These are phyloP conservation scores for Xylaria intraflava DNA, from an alignment of 495 filamentous ascomycete species.

Conservation along the genomic window DNA sequence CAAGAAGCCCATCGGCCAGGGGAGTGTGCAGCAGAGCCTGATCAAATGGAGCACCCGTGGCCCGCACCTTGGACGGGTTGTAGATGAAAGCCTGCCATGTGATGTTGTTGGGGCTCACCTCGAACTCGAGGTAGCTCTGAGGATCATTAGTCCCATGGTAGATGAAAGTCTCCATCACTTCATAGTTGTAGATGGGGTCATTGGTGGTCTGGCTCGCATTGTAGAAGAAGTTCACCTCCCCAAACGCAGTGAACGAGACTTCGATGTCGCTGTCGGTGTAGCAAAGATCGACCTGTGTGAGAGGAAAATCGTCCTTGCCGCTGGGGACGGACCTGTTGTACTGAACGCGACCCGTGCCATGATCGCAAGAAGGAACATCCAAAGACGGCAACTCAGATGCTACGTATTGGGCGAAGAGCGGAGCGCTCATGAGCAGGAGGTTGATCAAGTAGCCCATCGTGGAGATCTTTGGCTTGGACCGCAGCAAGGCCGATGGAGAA, in stretches of 20 bases:
- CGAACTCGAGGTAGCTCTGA: conserved; percentile 28
- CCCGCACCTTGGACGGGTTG: conserved; percentile 29
- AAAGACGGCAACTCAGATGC: conserved; percentile 12
- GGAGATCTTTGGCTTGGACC: not conserved
- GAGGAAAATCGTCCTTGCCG: conserved; percentile 17
- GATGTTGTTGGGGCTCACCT: conserved; percentile 31
- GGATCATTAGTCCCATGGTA: conserved; percentile 29
- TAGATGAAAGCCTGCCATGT: conserved; percentile 34
- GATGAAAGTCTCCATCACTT: conserved; percentile 32
- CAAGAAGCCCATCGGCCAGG: conserved; percentile 22
- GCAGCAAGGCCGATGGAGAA: not conserved
- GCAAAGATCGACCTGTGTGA: conserved; percentile 28
- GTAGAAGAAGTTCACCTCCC: conserved; percentile 30
- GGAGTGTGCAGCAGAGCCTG: conserved; percentile 16
- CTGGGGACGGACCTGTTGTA: conserved; percentile 26
- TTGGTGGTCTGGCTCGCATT: conserved; percentile 26
- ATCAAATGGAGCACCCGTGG: conserved; percentile 19
- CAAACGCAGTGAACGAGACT: conserved; percentile 24
- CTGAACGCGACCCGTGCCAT: conserved; percentile 19
- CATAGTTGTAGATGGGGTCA: conserved; percentile 28
- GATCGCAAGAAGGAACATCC: conserved; percentile 22
- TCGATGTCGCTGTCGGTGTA: conserved; percentile 25
- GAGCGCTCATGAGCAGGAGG: conserved; percentile 4
- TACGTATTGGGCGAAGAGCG: not conserved
- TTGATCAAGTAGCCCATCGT: conserved; percentile 3